Percentiles rank a stretch among this genome's conserved stretches.
Evolutionary conservation across 495 filamentous ascomycete genomes (phyloP).

Genomic region (Xylaria bambusicola): DNA sequence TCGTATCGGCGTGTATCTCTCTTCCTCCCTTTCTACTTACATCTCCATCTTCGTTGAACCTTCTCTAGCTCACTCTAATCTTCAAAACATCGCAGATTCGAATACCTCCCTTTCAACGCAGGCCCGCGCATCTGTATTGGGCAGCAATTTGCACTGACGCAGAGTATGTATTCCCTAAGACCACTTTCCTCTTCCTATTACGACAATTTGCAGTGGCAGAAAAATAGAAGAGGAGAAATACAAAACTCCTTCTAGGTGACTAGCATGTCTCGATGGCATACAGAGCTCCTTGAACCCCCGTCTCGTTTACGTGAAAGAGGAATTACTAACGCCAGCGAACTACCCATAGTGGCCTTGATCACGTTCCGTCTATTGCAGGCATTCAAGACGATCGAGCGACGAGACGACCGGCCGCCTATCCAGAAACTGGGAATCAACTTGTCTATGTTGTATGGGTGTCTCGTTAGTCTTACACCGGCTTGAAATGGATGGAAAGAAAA

Average conservation of each 20-base stretch:
- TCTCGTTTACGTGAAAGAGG: too few species aligned
- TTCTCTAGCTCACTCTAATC: not conserved
- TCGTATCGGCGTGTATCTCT: too few species aligned
- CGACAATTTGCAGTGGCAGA: too few species aligned
- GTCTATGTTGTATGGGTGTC: constrained; percentile 41
- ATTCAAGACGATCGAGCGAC: constrained; percentile 56
- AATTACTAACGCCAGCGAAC: too few species aligned
- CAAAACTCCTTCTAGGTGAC: too few species aligned
- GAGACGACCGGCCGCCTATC: constrained; percentile 43
- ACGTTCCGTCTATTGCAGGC: constrained; percentile 61
- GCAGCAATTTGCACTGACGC: constrained; percentile 61
- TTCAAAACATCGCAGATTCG: constrained; percentile 44
- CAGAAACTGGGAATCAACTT: constrained; percentile 36
- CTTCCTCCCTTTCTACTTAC: not conserved
- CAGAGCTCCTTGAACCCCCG: too few species aligned
- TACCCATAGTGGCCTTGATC: constrained; percentile 57
- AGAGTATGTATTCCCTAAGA: too few species aligned
- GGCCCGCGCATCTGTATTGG: constrained; percentile 64
- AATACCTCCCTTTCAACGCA: constrained; percentile 65
- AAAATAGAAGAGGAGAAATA: too few species aligned
- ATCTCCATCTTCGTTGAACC: not conserved
- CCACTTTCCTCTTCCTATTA: too few species aligned
- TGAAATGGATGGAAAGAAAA: not conserved
- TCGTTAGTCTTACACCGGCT: constrained; percentile 35
- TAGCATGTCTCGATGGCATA: too few species aligned